Evolutionary conservation across 1,139 yeast species (phyloP), one percentile per base, ranked within the genome.

Genomic region (Hansenula sp.): DNA sequence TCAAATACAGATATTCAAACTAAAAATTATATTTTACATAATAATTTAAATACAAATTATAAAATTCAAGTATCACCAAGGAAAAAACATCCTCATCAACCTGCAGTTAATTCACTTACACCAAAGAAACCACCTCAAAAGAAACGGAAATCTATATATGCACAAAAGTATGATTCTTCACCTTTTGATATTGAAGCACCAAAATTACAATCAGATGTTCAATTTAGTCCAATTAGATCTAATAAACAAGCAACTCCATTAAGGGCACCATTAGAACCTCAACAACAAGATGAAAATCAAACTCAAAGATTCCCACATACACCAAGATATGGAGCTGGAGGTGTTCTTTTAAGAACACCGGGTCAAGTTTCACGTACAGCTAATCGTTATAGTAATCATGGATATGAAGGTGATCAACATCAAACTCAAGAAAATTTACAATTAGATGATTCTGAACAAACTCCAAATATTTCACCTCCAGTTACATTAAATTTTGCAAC

Each of bases 301-400:
- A 51, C 56, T 8, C 77, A 71, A 42, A 54, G 78, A 43, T 74
- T 74, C 45, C 80, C 80, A 1, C 60, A 69, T 37, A 72, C 81
- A 0, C 78, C 79, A 4, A 68, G 68, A 41, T 69, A 68, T 38
- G 66, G 66, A 0, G 58, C 55, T 0, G 52, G 51, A 18, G 56
- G 56, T 2, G 37, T 34, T 4, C 30, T 51, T 4, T 33, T 51
- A 9, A 45, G 46, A 9, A 51, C 53, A 5, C 52, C 55, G 4
- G 49, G 47, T 5, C 53, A 49, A 27, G 48, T 47, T 3, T 34
- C 34, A 3, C 44, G 44, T 5, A 38, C 40, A 5, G 56, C 47
- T 3, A 47, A 41, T 27, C 41, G 52, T 32, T 44, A 46, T 30
- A 47, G 50, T 34, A 19, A 29, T 17, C 33, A 26, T 18, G 34